phyloP scores from a whole-genome alignment of 2,329 filamentous ascomycete genomes.

The Pyrenochaeta sp. region DNA sequence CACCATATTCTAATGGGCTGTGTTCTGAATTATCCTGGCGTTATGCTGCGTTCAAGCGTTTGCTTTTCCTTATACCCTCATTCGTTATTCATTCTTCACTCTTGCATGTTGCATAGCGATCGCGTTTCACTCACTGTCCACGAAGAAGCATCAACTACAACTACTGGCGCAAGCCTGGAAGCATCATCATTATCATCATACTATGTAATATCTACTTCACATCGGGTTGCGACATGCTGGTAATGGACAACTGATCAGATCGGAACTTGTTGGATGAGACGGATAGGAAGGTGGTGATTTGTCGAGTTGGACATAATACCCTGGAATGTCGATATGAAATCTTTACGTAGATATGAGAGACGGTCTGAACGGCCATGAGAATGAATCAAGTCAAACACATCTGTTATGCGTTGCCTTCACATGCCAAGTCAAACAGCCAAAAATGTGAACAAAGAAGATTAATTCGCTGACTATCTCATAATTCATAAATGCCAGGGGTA shows the following conservation, averaged over 20 bases:
- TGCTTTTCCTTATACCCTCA: constrained; percentile 46
- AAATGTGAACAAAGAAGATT: no score
- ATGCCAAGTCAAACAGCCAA: no score
- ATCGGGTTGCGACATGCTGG: constrained; percentile 42
- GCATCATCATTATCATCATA: constrained; percentile 22
- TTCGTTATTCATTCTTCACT: constrained; percentile 11
- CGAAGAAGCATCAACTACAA: constrained; percentile 8
- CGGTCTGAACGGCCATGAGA: constrained; percentile 11
- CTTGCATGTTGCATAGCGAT: constrained; percentile 48
- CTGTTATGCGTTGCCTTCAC: no score
- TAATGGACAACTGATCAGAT: constrained; percentile 35
- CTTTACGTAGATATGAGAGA: constrained; percentile 23
- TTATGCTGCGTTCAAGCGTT: constrained; percentile 49
- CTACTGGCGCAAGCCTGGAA: background rate
- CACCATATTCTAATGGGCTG: constrained; percentile 21
- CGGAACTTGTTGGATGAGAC: constrained; percentile 1
- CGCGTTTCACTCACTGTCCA: constrained; percentile 30
- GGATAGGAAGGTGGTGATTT: background rate
- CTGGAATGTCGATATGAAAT: constrained; percentile 17
- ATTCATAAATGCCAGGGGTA: background rate
- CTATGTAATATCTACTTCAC: constrained; percentile 25
- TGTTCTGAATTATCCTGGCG: constrained; percentile 15
- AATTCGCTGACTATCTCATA: no score
- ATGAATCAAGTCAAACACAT: constrained; percentile 6
- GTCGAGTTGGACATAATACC: constrained; percentile 17